Evolutionary conservation across 306 rosid genomes (phyloP).

Genomic region (Pterocarpus santalinus): DNA sequence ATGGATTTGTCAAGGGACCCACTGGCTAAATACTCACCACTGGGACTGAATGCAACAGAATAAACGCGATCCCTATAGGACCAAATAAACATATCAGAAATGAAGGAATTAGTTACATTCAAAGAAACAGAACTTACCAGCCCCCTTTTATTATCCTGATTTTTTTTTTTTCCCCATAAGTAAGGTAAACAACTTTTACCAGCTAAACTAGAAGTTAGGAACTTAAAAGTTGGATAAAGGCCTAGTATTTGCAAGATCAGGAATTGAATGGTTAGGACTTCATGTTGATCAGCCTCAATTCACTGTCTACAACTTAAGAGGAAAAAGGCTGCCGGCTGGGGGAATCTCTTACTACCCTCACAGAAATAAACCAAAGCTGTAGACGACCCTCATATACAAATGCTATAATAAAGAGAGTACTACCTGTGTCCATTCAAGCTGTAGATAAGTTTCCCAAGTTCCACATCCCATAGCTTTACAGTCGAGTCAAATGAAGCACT

Average conservation of each 20-base stretch:
- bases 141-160: constrained; percentile 2
- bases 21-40: constrained; percentile 85
- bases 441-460: constrained; percentile 75
- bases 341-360: no score
- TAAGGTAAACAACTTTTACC: not conserved
- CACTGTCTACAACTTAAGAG: no score
- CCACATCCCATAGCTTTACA: constrained; percentile 89
- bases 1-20: constrained; percentile 86
- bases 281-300: not conserved
- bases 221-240: not conserved
- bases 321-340: no score
- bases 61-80: constrained; percentile 67
- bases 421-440: constrained; percentile 95
- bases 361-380: no score
- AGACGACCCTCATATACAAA: no score
- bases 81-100: constrained; percentile 4
- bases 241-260: not conserved
- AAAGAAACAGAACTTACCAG: not conserved
- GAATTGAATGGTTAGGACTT: not conserved
- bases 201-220: constrained; percentile 18
- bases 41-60: constrained; percentile 93
- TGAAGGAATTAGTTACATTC: not conserved
- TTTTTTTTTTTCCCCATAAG: not conserved
- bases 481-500: constrained; percentile 97
- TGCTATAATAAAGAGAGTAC: constrained; percentile 46